A percentile compares a stretch with the other conserved stretches of the same genome.
phyloP scores from a whole-genome alignment of 2,329 filamentous ascomycete species.

The Penicillium glabrum region DNA sequence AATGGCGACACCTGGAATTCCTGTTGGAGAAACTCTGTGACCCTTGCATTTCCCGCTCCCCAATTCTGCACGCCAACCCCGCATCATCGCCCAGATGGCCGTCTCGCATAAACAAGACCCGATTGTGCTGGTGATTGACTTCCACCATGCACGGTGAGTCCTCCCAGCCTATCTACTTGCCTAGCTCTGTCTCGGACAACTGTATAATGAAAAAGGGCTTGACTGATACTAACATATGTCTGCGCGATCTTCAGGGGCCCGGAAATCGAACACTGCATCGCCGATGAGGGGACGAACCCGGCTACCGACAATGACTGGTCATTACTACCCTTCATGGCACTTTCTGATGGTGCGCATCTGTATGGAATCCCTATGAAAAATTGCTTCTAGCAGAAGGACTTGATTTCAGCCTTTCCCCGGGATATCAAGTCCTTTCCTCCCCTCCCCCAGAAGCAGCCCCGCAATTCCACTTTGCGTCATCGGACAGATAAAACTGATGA shows the following conservation, averaged over 20 bases:
- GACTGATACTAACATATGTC: constrained; percentile 4
- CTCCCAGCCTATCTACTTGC: neutral
- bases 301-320: constrained; percentile 85
- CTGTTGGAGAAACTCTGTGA: neutral
- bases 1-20: constrained; percentile 7
- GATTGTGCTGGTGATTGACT: constrained; percentile 77
- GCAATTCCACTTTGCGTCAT: neutral
- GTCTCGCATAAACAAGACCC: constrained; percentile 56
- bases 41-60: neutral
- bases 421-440: neutral
- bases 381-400: neutral
- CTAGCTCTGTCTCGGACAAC: neutral
- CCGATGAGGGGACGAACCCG: constrained; percentile 73
- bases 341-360: constrained; percentile 94
- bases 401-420: neutral
- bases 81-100: constrained; percentile 28
- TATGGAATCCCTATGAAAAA: constrained; percentile 47
- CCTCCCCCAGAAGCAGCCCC: neutral
- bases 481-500: neutral
- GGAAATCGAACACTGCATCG: constrained; percentile 92
- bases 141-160: constrained; percentile 68
- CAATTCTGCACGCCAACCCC: neutral
- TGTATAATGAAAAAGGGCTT: neutral
- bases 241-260: constrained; percentile 64
- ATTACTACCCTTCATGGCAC: constrained; percentile 90